Base-by-base conservation (phyloP, 2,329 filamentous ascomycete genomes). In the Clarireedia hainanense region DNA sequence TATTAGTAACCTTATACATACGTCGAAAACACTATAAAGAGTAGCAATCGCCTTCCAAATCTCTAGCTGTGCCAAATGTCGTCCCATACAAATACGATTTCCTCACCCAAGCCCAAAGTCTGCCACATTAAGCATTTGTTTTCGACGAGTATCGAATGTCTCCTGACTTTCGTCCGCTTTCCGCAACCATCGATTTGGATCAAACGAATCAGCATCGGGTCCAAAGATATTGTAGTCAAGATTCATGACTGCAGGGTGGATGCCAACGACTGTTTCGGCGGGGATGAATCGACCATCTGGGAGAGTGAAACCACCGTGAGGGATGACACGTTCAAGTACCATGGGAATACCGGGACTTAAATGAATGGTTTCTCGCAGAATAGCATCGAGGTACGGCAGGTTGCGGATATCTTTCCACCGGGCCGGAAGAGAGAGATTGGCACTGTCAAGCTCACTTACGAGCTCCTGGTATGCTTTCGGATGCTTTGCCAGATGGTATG, bases 201-300 rank as follows among this genome's bases (percentile, higher is more conserved):
- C 77, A 72, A 86, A 86, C 15, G 77, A 71, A 14, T 73, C 70
- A 0, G 82, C 81, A 59, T 85, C 81, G 0, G 73, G 64, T 2
- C 83, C 83, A 81, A 82, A 86, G 5, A 83, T 69, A 3, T 75
- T 70, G 24, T 71, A 73, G 53, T 73, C 75, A 0, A 74, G 76
- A 67, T 86, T 86, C 1, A 72, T 62, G 2, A 76, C 69, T 55
- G 69, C 74, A 0, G 72, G 69, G 46, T 72, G 75, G 53, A 76
- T 71, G 4, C 73, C 73, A 0, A 76, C 69, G 60, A 79, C 73
- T 4, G 79, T 77, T 65, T 76, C 76, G 0, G 80, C 75, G 1
- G 72, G 66, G 27, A 86, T 69, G 45, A 80, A 70, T 34, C 36
- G 46, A 34, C 45, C 52, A 14, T 54, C 52, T 5, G 45, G 34